phyloP scores from a whole-genome alignment of 2,329 filamentous ascomycete genomes.

The Ophiosphaerella korrae region DNA sequence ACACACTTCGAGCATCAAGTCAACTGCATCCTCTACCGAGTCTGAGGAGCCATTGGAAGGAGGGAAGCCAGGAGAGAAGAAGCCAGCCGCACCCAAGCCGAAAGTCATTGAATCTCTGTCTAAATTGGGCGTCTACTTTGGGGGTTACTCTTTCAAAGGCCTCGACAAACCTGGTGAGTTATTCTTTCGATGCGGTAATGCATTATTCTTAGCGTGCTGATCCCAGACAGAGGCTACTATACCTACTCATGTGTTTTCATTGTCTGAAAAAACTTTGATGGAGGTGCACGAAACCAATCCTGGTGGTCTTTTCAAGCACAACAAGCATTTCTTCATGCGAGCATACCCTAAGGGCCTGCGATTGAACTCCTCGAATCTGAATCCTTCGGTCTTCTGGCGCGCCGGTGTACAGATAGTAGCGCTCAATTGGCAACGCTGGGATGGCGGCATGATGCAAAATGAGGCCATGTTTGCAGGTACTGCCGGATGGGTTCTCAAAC shows the following conservation, averaged over 20 bases:
- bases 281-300: constrained; percentile 66
- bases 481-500: constrained; percentile 85
- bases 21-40: constrained; percentile 24
- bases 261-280: constrained; percentile 68
- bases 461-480: constrained; percentile 87
- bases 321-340: constrained; percentile 80
- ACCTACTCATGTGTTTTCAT: constrained; percentile 67
- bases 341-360: constrained; percentile 85
- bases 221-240: constrained; percentile 50
- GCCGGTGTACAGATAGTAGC: constrained; percentile 90
- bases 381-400: constrained; percentile 84
- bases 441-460: constrained; percentile 95
- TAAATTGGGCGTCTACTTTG: constrained; percentile 81
- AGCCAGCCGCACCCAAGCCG: constrained; percentile 56
- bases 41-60: constrained; percentile 46
- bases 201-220: not conserved
- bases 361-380: constrained; percentile 83
- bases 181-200: not conserved
- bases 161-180: constrained; percentile 68
- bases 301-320: constrained; percentile 75
- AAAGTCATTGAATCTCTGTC: constrained; percentile 74
- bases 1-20: constrained; percentile 29
- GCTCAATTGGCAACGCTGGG: constrained; percentile 90
- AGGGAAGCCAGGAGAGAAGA: constrained; percentile 52
- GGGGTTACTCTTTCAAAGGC: constrained; percentile 78